Conservation (phyloP, 441 rosid genomes). For the Jatropha podagrica region DNA sequence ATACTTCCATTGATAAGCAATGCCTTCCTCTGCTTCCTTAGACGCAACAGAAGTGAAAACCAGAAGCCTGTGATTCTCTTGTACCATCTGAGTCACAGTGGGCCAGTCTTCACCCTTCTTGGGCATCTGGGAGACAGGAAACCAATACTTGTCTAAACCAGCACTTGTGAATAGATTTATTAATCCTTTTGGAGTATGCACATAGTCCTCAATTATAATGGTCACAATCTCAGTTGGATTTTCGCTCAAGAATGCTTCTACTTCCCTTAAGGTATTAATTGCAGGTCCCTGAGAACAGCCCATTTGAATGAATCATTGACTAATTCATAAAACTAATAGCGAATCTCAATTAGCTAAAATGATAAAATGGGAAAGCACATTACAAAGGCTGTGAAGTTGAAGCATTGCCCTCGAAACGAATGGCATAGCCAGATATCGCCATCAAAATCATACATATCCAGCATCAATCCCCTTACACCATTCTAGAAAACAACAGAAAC, state of each 20-base stretch:
- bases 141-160: slow-evolving; percentile 80
- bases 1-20: slow-evolving; percentile 95
- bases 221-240: slow-evolving; percentile 81
- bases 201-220: slow-evolving; percentile 86
- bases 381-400: slow-evolving; percentile 97
- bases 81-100: slow-evolving; percentile 78
- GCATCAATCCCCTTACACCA: slow-evolving; percentile 93
- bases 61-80: slow-evolving; percentile 69
- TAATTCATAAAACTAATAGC: slow-evolving; percentile 2
- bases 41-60: slow-evolving; percentile 90
- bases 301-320: slow-evolving; percentile 12
- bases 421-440: slow-evolving; percentile 94
- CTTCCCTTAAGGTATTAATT: slow-evolving; percentile 72
- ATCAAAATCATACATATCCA: slow-evolving; percentile 91
- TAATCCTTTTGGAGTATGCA: slow-evolving; percentile 84
- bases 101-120: slow-evolving; percentile 93
- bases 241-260: slow-evolving; percentile 75
- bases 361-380: slow-evolving; percentile 22
- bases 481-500: slow-evolving; percentile 45
- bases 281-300: slow-evolving; percentile 73
- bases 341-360: slow-evolving; percentile 13
- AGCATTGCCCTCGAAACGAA: slow-evolving; percentile 88
- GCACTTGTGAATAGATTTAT: slow-evolving; percentile 62
- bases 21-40: slow-evolving; percentile 94
- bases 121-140: slow-evolving; percentile 85